Evolutionary conservation across 2,329 filamentous ascomycete genomes (phyloP), one percentile per base, ranked within the genome.

Genomic region (Diaporthe sp.): DNA sequence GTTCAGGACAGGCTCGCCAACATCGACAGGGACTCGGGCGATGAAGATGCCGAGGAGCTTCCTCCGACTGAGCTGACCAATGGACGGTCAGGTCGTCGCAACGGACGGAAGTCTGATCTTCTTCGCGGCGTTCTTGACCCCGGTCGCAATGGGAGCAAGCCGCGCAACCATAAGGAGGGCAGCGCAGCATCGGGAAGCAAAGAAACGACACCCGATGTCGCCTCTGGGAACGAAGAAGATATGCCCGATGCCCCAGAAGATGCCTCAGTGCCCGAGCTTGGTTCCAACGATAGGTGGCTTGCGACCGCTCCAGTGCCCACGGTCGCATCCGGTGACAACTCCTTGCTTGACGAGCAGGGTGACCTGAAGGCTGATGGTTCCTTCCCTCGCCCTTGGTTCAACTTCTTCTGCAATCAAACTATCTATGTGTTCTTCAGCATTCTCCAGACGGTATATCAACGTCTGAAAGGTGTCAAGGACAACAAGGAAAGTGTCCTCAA

Each of bases 341-440:
- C 80, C 80, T 87, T 86, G 81, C 88, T 86, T 83, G 91, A 88
- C 81, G 89, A 86, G 53, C 91, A 90, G 79, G 91, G 89, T 81
- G 92, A 89, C 85, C 90, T 90, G 80, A 96, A 90, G 87, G 94
- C 85, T 76, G 95, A 98, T 77, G 94, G 95, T 71, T 92, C 94
- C 75, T 98, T 97, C 85, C 89, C 90, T 79, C 94, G 96, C 63
- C 92, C 92, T 15, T 92, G 91, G 85, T 98, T 95, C 87, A 96
- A 96, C 82, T 92, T 98, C 82, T 99, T 97, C 86, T 93, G 93
- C 83, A 98, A 98, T 83, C 91, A 95, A 80, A 95, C 94, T 4
- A 93, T 99, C 76, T 98, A 95, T 82, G 96, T 97, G 84, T 98
- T 99, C 88, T 94, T 99, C 87, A 94, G 94, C 79, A 93, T 98